Base-by-base conservation (phyloP, 208 protist genomes). In the Leishmania gerbilli region DNA sequence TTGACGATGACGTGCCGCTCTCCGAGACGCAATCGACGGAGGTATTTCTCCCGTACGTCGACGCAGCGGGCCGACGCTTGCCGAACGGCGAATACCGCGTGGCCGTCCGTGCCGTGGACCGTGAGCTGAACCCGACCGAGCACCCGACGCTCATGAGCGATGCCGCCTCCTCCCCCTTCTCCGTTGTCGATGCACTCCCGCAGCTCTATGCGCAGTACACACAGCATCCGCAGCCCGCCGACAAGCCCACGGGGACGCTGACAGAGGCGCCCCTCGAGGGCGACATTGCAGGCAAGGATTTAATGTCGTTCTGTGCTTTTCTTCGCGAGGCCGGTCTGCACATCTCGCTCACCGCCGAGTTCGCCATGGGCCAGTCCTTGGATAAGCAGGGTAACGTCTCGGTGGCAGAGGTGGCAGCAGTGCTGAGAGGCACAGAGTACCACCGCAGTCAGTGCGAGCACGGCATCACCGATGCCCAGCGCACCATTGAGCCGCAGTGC, bases 81-180 rank as follows among this genome's bases (percentile, higher is more conserved):
- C 86, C 84, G 2, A 88, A 90, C 64, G 94, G 92, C 37, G 89
- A 93, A 79, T 97, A 96, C 85, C 88, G 91, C 47, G 88, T 96
- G 24, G 89, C 88, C 9, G 92, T 96, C 31, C 95, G 95, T 42
- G 92, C 84, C n/a, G 89, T 89, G 47, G 89, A 95, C 79, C 65
- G 60, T n/a, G 85, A 78, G 13, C 17, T 84, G 62, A 83, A 89
- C 78, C 77, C 82, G 34, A 74, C 72, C 9, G 74, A 82, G 31
- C 87, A 89, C 53, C 87, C 90, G 8, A 82, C 85, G 3, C 77
- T 93, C 40, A 89, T 80, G 40, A 85, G 81, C 76, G 91, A 95
- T 72, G 90, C 85, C 42, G 89, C 87, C 58, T 95, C 95, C 27
- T 76, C 77, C 17, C 55, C 90, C n/a, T 89, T 97, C 47, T 37